A percentile compares a stretch with the other conserved stretches of the same genome.
Conservation (phyloP, 176 grass and related monocot genomes). For the Paspalum vaginatum region DNA sequence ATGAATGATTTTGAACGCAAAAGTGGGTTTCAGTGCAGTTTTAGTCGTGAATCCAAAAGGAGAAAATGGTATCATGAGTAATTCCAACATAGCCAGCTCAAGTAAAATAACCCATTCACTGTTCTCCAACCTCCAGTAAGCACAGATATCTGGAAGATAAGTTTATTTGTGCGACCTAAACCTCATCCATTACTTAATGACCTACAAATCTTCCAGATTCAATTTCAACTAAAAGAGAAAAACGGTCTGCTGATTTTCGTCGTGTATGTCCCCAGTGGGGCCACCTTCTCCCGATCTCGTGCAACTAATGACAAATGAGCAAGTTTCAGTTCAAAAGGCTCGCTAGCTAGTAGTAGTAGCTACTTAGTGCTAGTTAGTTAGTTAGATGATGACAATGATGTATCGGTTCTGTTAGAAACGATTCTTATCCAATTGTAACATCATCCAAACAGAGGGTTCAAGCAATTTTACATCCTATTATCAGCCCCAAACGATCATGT, state of each 20-base stretch:
- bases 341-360: no score
- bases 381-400: background rate
- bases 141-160: background rate
- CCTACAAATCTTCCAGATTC: background rate
- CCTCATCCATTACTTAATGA: background rate
- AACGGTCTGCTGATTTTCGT: background rate
- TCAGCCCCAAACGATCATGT: background rate
- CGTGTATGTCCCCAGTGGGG: background rate
- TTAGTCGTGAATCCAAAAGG: background rate
- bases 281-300: background rate
- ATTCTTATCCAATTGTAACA: background rate
- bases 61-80: background rate
- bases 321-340: conserved; percentile 11
- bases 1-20: background rate
- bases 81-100: background rate
- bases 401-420: background rate
- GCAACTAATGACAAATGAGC: background rate
- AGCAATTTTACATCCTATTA: background rate
- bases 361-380: background rate
- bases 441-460: conserved; percentile 8
- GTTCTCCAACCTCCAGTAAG: background rate
- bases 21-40: background rate
- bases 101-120: background rate
- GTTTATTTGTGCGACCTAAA: background rate
- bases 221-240: background rate